Evolutionary conservation across 371 early-diverging fungal genomes (phyloP).

Genomic region (Mucor plumbeus): DNA sequence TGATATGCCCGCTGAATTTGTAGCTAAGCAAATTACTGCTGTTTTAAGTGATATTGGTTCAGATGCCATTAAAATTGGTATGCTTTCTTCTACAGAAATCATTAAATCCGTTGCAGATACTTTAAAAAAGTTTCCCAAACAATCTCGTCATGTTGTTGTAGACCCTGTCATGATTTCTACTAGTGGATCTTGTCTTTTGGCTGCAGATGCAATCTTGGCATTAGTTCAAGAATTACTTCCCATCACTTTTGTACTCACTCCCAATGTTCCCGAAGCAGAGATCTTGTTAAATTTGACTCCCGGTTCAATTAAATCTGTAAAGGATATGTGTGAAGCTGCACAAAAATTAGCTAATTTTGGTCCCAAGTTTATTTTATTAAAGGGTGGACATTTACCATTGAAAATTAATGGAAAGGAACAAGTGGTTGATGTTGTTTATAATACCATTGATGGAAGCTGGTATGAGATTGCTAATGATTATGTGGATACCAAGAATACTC

Average conservation of each 20-base stretch:
- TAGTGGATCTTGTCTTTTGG: constrained; percentile 69
- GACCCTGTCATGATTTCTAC: constrained; percentile 93
- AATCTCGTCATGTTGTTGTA: constrained; percentile 57
- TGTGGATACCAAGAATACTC: constrained; percentile 72
- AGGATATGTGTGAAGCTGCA: constrained; percentile 62
- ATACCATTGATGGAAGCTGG: constrained; percentile 38
- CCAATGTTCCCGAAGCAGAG: constrained; percentile 86
- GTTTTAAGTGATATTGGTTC: constrained; percentile 82
- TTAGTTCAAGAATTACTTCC: constrained; percentile 66
- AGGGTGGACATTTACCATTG: constrained; percentile 83
- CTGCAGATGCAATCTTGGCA: constrained; percentile 63
- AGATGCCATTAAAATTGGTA: constrained; percentile 82
- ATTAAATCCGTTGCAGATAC: constrained; percentile 59
- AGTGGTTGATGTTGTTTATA: constrained; percentile 73
- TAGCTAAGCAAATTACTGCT: constrained; percentile 70
- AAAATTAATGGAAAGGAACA: constrained; percentile 18
- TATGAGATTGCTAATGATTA: constrained; percentile 59
- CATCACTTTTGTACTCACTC: constrained; percentile 73
- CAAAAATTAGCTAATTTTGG: constrained; percentile 53
- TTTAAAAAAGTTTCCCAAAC: constrained; percentile 44
- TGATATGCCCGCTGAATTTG: constrained; percentile 66
- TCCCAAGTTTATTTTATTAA: constrained; percentile 68
- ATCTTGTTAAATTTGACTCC: constrained; percentile 42
- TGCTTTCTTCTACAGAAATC: constrained; percentile 74
- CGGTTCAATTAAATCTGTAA: constrained; percentile 51